A percentile compares a stretch with the other conserved stretches of the same genome.
Conservation (phyloP, 2,329 filamentous ascomycete species). For the Ceratocystis colombiana region DNA sequence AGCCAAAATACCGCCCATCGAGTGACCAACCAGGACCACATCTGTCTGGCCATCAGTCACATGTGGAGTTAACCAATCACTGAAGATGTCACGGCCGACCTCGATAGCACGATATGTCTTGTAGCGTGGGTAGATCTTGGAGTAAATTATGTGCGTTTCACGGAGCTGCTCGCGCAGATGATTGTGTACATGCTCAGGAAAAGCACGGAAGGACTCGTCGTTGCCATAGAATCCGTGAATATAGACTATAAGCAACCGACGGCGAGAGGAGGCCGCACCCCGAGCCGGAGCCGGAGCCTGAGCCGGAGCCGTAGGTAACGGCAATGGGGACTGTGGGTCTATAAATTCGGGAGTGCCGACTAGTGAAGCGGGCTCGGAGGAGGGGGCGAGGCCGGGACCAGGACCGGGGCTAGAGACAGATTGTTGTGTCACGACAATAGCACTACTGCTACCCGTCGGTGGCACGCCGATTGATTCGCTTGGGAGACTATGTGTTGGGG, state of each 20-base stretch:
- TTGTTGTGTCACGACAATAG: background rate
- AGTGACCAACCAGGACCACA: constrained; percentile 74
- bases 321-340: background rate
- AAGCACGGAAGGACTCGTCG: constrained; percentile 76
- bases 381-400: constrained; percentile 27
- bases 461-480: background rate
- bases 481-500: background rate
- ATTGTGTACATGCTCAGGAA: constrained; percentile 77
- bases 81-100: constrained; percentile 72
- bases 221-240: constrained; percentile 88
- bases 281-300: background rate
- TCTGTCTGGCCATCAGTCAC: constrained; percentile 59
- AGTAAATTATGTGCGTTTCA: constrained; percentile 70
- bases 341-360: too few relatives aligned
- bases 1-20: constrained; percentile 75
- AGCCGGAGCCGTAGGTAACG: constrained; percentile 28
- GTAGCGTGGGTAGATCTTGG: constrained; percentile 75
- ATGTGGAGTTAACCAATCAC: constrained; percentile 68
- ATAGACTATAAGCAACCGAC: constrained; percentile 65
- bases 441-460: background rate
- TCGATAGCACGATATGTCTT: constrained; percentile 63
- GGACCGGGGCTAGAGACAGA: background rate
- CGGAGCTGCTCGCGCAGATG: constrained; percentile 55
- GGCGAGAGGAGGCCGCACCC: constrained; percentile 31
- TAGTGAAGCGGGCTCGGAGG: constrained; percentile 30